A percentile compares a stretch with the other conserved stretches of the same genome.
phyloP scores from a whole-genome alignment of 2,329 filamentous ascomycete genomes.

The Calonectria honghensis region DNA sequence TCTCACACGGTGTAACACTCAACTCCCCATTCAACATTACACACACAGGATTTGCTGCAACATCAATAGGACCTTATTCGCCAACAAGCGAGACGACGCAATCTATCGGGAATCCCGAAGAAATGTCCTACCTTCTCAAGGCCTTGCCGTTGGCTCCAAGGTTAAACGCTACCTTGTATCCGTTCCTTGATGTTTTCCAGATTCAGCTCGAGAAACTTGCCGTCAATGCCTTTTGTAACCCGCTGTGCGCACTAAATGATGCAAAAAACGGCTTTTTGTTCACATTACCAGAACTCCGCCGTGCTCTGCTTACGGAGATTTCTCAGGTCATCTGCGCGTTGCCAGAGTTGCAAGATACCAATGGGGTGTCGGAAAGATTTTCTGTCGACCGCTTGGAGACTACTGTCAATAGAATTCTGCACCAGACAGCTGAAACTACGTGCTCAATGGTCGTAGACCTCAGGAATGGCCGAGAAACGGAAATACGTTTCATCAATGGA shows the following conservation, averaged over 20 bases:
- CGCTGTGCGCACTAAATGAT: neutral
- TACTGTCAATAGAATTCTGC: neutral
- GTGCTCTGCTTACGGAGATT: neutral
- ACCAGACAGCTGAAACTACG: neutral
- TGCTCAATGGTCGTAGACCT: slow-evolving; percentile 15
- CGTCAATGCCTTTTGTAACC: slow-evolving; percentile 14
- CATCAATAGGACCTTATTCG: neutral
- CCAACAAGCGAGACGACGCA: neutral
- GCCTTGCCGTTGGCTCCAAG: neutral
- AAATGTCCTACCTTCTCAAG: neutral
- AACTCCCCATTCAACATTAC: slow-evolving; percentile 10
- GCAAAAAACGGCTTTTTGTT: slow-evolving; percentile 18
- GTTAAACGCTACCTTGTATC: neutral
- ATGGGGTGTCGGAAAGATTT: slow-evolving; percentile 1
- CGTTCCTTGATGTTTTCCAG: slow-evolving; percentile 9
- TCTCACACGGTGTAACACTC: slow-evolving; percentile 15
- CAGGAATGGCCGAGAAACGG: slow-evolving; percentile 1
- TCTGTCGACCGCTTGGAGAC: neutral
- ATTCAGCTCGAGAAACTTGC: slow-evolving; percentile 6
- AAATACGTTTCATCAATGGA: slow-evolving; percentile 1
- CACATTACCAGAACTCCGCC: neutral
- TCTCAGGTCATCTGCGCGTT: neutral
- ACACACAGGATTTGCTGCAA: slow-evolving; percentile 3
- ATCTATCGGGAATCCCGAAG: neutral
- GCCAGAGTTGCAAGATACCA: neutral